phyloP scores from a whole-genome alignment of 2,329 filamentous ascomycete species.

The Exophiala phaeomuriformis region DNA sequence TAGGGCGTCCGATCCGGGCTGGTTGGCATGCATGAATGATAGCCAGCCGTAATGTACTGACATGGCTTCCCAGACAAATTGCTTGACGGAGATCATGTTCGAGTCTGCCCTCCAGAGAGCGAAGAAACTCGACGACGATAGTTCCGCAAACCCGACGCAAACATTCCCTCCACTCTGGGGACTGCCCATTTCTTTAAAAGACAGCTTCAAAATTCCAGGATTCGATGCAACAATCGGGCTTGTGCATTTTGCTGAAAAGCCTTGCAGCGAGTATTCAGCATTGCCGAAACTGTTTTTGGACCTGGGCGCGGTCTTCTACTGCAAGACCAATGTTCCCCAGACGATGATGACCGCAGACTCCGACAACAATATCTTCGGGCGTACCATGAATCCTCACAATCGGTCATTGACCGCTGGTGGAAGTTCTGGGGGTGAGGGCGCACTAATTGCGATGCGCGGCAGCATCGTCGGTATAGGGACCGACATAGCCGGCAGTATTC shows the following conservation, averaged over 20 bases:
- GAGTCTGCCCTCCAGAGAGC: conserved; percentile 30
- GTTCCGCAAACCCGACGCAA: conserved; percentile 56
- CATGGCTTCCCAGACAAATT: neutral
- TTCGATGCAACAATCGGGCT: conserved; percentile 29
- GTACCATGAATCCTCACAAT: conserved; percentile 58
- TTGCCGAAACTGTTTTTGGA: conserved; percentile 26
- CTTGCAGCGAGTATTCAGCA: conserved; percentile 23
- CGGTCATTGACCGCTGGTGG: conserved; percentile 55
- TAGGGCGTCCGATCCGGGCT: neutral
- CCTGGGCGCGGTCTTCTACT: conserved; percentile 45
- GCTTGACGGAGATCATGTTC: too few species aligned
- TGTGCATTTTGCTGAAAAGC: conserved; percentile 13
- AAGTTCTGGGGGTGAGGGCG: conserved; percentile 58
- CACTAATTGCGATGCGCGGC: conserved; percentile 51
- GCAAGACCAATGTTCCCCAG: conserved; percentile 48
- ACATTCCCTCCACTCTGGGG: conserved; percentile 5
- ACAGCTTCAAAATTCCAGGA: conserved; percentile 28
- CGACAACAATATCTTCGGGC: conserved; percentile 52
- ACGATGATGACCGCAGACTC: conserved; percentile 42
- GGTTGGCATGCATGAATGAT: neutral
- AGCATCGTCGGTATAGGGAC: conserved; percentile 55
- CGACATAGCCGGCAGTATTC: conserved; percentile 46
- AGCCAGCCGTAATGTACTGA: neutral
- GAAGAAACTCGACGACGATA: conserved; percentile 60
- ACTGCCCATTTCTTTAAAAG: conserved; percentile 19